Evolutionary conservation across 1,284 basidiomycete genomes (phyloP), one percentile per base, ranked within the genome.

Genomic region (Boletus semigastroideus): DNA sequence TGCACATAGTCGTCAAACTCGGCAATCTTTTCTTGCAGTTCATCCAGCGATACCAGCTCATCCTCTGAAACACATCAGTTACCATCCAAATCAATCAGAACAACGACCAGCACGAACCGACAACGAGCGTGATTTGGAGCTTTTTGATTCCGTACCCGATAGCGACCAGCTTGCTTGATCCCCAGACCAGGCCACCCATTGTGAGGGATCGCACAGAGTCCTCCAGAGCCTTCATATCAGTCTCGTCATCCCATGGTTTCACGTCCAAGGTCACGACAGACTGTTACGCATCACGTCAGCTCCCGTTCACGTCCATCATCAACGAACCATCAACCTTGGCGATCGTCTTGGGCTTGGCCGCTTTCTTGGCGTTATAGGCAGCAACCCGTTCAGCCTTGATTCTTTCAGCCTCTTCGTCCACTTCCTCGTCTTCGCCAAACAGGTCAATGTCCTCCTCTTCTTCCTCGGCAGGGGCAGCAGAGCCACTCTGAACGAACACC

Each of bases 211-310:
- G 88, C 52, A 99, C 94, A 40, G 78, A 66, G 39, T 79, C 74
- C 76, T 99, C 96, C 62, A 99, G 80, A 51, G 77, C 88, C 48
- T 70, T 80, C 93, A 99, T 94, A 77, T 98, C 92, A 55, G 96
- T 99, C 80, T 98, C 94, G 72, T 98, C 95, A 72, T 99, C 96
- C 96, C 95, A 96, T 44, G 95, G 96, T 78, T 98, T 99, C 59
- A 99, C 94, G 63, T 98, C 94, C 65, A 98, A 78, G 49, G 97
- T 99, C 49, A 96, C 93, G 57, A 96, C 83, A 60, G 93, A 96
- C 92, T 94, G 68, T 49, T 39, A 52, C 36, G 49, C 7, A 56
- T 55, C 51, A 54, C 49, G 54, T 53, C 42, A 52, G 53, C 52
- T 28, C 48, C 25, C 25, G 48, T 22, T 37, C 28, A 44, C 37